Evolutionary conservation across 805 yeast species (phyloP), one percentile per base, ranked within the genome.

Genomic region (Metschnikowia koreensis): DNA sequence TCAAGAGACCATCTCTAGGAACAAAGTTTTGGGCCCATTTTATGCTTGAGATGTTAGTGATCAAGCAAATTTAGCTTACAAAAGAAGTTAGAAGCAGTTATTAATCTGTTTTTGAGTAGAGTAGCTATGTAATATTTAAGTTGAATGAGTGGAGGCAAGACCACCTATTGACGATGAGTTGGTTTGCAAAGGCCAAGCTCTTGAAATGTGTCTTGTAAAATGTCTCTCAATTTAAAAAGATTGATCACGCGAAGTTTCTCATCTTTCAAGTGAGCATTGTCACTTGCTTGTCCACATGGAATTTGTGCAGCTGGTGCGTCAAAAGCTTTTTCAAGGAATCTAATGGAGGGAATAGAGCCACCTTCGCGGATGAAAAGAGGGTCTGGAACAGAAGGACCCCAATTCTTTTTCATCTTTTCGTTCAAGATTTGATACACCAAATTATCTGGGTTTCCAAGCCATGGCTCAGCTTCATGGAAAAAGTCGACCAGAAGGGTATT

Each of bases 261-360:
- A 64, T 94, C 87, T 62, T 86, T 83, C 60, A 93, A 78, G 73
- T 93, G 99, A 1, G 97, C 98, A 62, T 90, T 89, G 66, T 94
- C 98, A 41, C 94, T 83, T 1, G 93, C 81, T 71, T 93, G 99
- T 0, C 98, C 99, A 64, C 97, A 90, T 2, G 99, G 98, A 34
- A 94, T 81, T 67, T 94, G 98, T 0, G 93, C 96, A 1, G 97
- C 98, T 27, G 89, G 89, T 3, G 98, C 97, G 47, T 77, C 68
- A 58, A 93, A 88, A 11, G 80, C 74, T 66, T 88, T 88, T 61
- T 93, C 99, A 57, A 93, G 70, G 54, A 86, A 87, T 56, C 97
- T 71, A 7, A 94, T 84, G 10, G 93, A 86, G 1, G 99, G 97
- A 66, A 93, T 91, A 0, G 97, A 89, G 0, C 99, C 99, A 54